Base-by-base conservation (phyloP, 2,329 filamentous ascomycete genomes). In the Trichoderma pleuroti region DNA sequence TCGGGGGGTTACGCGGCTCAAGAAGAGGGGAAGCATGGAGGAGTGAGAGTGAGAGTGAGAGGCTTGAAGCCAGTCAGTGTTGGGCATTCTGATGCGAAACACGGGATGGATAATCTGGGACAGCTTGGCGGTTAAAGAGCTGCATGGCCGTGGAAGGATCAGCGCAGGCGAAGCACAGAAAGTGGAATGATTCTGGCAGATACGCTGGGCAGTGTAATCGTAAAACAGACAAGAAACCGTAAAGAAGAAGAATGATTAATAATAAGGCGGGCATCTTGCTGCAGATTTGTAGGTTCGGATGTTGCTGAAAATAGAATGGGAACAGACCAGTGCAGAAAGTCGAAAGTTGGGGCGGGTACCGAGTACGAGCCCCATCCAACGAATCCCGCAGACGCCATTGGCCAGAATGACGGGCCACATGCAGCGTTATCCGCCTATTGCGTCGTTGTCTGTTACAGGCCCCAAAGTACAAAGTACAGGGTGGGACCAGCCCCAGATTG, bases 231-330 rank as follows among this genome's bases (percentile, higher is more conserved):
- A 28, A 28, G 24, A 49, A 49, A 46, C 18, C n/a, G n/a, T n/a
- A 46, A 21, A 46, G 8, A 21, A 46, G 18, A n/a, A 49, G n/a
- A 24, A 21, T 46, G 42, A 46, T 18, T 42, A 42, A 42, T 1
- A 46, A 16, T 42, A 42, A 42, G 7, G 39, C 18, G 6, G 16
- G 36, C 36, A 42, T 18, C 36, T 39, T 46, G 28, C 60, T 30
- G 60, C 39, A 49, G 36, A 30, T 11, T 63, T 42, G 36, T 62
- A 57, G 42, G 42, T 57, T 30, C 28, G 26, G 54, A 18, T 57
- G 54, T 57, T 63, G 61, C 61, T 64, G 61, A 52, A 64, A 64
- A 64, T 64, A 52, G 61, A 64, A n/a, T n/a, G n/a, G n/a, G n/a
- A n/a, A n/a, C n/a, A n/a, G n/a, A n/a, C n/a, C n/a, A n/a, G n/a